Percentiles rank a stretch among this genome's conserved stretches.
Evolutionary conservation across 2,329 filamentous ascomycete genomes (phyloP).

Genomic region (Helminthosporium solani): DNA sequence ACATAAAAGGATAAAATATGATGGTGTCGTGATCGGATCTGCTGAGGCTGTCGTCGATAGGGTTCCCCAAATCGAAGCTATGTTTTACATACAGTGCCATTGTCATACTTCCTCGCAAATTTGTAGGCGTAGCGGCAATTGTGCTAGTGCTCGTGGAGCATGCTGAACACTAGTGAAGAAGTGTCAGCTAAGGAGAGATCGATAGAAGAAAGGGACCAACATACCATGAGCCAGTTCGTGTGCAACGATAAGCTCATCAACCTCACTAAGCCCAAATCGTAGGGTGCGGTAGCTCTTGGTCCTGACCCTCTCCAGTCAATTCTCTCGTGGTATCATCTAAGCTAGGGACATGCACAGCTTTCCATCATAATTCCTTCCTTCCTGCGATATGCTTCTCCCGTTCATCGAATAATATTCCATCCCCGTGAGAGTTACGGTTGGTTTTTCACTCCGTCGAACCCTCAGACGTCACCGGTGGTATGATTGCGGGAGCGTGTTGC

Average conservation of each 20-base stretch:
- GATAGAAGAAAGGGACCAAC: not conserved
- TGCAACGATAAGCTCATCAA: not conserved
- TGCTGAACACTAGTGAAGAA: not conserved
- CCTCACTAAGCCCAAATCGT: no score
- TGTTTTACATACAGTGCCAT: not conserved
- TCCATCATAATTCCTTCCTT: no score
- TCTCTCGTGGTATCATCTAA: no score
- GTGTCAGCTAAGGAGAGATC: not conserved
- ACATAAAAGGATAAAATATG: not conserved
- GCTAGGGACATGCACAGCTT: no score
- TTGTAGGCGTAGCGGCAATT: not conserved
- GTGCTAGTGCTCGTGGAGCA: not conserved
- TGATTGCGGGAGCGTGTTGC: constrained; percentile 57
- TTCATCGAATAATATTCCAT: not conserved
- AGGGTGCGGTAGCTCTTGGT: no score
- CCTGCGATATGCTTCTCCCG: no score
- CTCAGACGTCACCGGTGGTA: constrained; percentile 37
- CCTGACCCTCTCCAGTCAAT: no score
- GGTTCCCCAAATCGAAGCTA: not conserved
- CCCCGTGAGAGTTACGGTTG: not conserved
- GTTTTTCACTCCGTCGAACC: constrained; percentile 32
- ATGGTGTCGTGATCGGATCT: not conserved
- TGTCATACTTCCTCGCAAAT: not conserved
- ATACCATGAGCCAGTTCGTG: not conserved
- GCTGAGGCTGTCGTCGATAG: not conserved